Conservation (phyloP, 345 rosid species). For the Hibiscus tridactylites region DNA sequence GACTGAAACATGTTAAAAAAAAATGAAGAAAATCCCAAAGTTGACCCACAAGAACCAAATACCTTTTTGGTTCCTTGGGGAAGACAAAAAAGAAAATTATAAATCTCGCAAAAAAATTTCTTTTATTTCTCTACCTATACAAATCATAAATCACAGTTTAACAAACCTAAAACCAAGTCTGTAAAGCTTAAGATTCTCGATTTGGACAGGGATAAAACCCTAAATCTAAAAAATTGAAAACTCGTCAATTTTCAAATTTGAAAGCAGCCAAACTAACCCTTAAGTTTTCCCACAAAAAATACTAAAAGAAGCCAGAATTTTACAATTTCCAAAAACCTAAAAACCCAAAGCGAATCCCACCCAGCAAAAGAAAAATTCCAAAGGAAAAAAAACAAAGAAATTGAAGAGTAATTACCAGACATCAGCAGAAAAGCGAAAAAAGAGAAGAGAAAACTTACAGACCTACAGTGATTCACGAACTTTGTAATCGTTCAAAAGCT, state of each 20-base stretch:
- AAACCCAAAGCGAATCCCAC: slow-evolving; percentile 3
- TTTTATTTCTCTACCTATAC: not conserved
- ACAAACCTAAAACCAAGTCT: not conserved
- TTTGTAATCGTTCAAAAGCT: not conserved
- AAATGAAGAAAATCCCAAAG: not conserved
- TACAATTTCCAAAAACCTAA: not conserved
- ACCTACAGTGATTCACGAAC: slow-evolving; percentile 21
- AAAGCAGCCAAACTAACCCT: slow-evolving; percentile 11
- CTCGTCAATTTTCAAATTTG: slow-evolving; percentile 7
- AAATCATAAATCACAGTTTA: slow-evolving; percentile 4
- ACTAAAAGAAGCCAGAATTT: not conserved
- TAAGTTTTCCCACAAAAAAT: not conserved
- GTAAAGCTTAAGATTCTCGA: not conserved
- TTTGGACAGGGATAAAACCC: not conserved
- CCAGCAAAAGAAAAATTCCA: not conserved
- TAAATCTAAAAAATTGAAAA: slow-evolving; percentile 7
- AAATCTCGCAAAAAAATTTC: not conserved
- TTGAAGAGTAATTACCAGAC: not conserved
- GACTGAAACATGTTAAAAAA: not conserved
- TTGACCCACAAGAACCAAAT: not conserved
- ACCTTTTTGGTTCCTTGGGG: not conserved
- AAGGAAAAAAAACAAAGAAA: not conserved
- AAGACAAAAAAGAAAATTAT: not conserved
- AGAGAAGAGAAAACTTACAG: slow-evolving; percentile 12
- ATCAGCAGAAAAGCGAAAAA: not conserved